Conservation (phyloP, 1,139 yeast genomes). For the Saccharomyces pastorianus region DNA sequence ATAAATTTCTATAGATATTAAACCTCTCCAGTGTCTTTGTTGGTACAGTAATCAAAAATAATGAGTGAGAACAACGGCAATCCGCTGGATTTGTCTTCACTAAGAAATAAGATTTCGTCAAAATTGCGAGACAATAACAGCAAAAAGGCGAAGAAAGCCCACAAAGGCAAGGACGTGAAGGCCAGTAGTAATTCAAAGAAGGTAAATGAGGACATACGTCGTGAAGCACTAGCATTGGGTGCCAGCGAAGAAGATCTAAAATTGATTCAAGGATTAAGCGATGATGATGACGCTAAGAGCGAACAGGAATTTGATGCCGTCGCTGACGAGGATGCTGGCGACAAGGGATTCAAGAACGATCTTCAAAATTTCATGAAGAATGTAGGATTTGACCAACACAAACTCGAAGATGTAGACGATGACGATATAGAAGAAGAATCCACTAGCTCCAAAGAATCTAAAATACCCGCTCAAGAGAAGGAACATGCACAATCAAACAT, state of each 20-base stretch:
- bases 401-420: constrained; percentile 22
- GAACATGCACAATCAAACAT: constrained; percentile 14
- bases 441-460: constrained; percentile 14
- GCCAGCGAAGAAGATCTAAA: constrained; percentile 64
- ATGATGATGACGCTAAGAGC: constrained; percentile 47
- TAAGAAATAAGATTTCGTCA: constrained; percentile 49
- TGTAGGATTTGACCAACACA: constrained; percentile 47
- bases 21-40: background rate
- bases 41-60: background rate
- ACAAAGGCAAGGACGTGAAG: constrained; percentile 12
- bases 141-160: constrained; percentile 19
- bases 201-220: constrained; percentile 42
- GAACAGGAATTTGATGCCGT: constrained; percentile 51
- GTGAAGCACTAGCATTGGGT: constrained; percentile 66
- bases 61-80: constrained; percentile 9
- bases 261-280: constrained; percentile 44
- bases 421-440: constrained; percentile 24
- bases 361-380: constrained; percentile 57
- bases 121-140: constrained; percentile 26
- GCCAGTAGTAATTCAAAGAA: constrained; percentile 6
- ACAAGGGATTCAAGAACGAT: constrained; percentile 47
- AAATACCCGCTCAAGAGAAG: constrained; percentile 22
- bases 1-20: background rate
- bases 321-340: constrained; percentile 36
- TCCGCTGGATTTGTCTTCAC: constrained; percentile 38